Evolutionary conservation across 768 basidiomycete species (phyloP).

Genomic region (Podaxis carcinomalis): DNA sequence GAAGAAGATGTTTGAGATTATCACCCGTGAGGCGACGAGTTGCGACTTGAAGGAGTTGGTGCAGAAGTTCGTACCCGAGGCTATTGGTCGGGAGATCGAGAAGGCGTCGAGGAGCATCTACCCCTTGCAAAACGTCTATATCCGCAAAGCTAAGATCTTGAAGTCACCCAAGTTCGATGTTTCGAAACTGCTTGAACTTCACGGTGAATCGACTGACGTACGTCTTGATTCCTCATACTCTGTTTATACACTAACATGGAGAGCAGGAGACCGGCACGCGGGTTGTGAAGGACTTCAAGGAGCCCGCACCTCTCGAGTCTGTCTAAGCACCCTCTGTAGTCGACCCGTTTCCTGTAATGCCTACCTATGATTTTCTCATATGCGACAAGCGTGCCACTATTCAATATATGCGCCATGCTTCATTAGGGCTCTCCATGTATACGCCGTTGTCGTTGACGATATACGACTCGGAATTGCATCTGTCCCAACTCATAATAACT

Average conservation of each 20-base stretch:
- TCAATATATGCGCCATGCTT: conserved; percentile 21
- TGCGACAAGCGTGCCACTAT: conserved; percentile 15
- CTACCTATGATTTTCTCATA: conserved; percentile 23
- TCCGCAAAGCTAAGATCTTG: conserved; percentile 99
- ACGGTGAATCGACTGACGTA: conserved; percentile 93
- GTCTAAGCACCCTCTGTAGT: conserved; percentile 60
- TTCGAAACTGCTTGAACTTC: conserved; percentile 92
- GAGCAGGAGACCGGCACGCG: conserved; percentile 89
- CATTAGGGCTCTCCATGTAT: conserved; percentile 1
- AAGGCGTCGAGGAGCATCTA: conserved; percentile 96
- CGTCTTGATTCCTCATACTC: conserved; percentile 30
- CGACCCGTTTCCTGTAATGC: conserved; percentile 22
- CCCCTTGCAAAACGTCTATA: conserved; percentile 97
- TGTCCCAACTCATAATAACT: too few relatives aligned
- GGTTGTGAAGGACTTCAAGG: conserved; percentile 95
- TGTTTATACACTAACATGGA: conserved; percentile 3
- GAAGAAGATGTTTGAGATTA: conserved; percentile 99
- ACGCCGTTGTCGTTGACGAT: not conserved
- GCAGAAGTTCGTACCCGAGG: conserved; percentile 98
- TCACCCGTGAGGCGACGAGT: conserved; percentile 91
- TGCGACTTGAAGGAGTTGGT: conserved; percentile 98
- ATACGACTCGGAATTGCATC: not conserved
- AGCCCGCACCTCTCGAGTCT: conserved; percentile 89
- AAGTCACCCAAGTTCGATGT: conserved; percentile 97
- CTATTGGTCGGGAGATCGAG: conserved; percentile 99